Evolutionary conservation across 495 filamentous ascomycete species (phyloP).

Genomic region (Neurospora sp.): DNA sequence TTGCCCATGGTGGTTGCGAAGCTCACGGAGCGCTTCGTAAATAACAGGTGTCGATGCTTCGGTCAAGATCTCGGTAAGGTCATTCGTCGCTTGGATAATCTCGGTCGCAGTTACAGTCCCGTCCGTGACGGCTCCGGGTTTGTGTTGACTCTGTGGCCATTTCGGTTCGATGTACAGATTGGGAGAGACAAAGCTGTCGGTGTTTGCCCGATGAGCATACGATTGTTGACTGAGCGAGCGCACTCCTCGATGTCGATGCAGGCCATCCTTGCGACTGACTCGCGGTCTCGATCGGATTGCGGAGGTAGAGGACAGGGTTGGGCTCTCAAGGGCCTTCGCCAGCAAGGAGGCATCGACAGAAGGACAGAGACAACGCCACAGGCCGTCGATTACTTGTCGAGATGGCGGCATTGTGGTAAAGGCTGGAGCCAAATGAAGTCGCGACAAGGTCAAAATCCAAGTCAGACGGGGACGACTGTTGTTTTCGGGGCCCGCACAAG

Average conservation of each 20-base stretch:
- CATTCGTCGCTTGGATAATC: background rate
- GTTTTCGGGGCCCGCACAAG: background rate
- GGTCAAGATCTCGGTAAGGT: background rate
- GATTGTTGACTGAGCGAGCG: background rate
- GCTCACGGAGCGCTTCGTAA: constrained; percentile 36
- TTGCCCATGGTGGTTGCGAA: constrained; percentile 14
- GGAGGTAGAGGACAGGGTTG: background rate
- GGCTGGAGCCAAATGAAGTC: background rate
- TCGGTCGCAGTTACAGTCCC: background rate
- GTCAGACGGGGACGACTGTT: background rate
- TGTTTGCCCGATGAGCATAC: background rate
- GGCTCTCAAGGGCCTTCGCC: constrained; percentile 9
- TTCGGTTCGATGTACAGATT: background rate
- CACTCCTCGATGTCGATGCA: background rate
- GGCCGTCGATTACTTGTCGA: constrained; percentile 45
- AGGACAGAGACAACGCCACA: constrained; percentile 60
- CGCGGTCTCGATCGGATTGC: background rate
- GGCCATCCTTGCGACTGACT: background rate
- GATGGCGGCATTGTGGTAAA: constrained; percentile 19
- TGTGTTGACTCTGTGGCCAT: background rate
- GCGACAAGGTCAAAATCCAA: background rate
- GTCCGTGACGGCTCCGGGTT: background rate
- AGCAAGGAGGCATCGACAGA: constrained; percentile 34
- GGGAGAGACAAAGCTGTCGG: background rate
- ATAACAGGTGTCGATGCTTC: constrained; percentile 22